Percentiles rank a stretch among this genome's conserved stretches.
Evolutionary conservation across 2,329 filamentous ascomycete genomes (phyloP).

Genomic region (Epichloe uncinata): DNA sequence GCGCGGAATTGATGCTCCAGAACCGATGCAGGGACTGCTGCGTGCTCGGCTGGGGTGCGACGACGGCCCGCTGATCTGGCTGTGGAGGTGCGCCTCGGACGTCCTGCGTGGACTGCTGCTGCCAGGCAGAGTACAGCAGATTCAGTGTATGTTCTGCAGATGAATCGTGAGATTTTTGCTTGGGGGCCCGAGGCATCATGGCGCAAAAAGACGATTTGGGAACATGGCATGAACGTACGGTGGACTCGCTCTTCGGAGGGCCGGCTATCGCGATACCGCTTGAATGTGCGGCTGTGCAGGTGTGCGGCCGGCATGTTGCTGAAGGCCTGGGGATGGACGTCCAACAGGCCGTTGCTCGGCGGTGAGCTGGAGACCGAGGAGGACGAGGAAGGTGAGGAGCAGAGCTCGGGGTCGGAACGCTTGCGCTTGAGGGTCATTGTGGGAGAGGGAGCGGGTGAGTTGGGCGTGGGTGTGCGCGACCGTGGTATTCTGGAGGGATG

Average conservation of each 20-base stretch:
- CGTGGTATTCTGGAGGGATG: too few species aligned
- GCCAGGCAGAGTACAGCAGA: conserved; percentile 41
- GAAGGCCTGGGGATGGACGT: conserved; percentile 17
- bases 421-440: conserved; percentile 49
- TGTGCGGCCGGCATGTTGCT: conserved; percentile 23
- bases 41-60: conserved; percentile 6
- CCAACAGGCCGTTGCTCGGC: conserved; percentile 16
- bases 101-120: conserved; percentile 18
- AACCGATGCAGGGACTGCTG: conserved; percentile 47
- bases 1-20: conserved; percentile 37
- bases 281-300: conserved; percentile 44
- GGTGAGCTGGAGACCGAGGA: conserved; percentile 22
- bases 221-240: conserved; percentile 28
- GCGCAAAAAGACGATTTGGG: background rate
- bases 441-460: conserved; percentile 1
- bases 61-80: conserved; percentile 4
- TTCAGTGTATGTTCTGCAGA: conserved; percentile 41
- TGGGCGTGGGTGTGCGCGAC: too few species aligned
- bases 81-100: conserved; percentile 11
- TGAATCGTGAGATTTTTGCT: background rate
- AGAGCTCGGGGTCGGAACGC: conserved; percentile 45
- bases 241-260: conserved; percentile 43
- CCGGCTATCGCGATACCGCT: conserved; percentile 45
- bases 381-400: conserved; percentile 30
- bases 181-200: background rate